Conservation (phyloP, 148 eudicot species). For the Spergularia bocconei region DNA sequence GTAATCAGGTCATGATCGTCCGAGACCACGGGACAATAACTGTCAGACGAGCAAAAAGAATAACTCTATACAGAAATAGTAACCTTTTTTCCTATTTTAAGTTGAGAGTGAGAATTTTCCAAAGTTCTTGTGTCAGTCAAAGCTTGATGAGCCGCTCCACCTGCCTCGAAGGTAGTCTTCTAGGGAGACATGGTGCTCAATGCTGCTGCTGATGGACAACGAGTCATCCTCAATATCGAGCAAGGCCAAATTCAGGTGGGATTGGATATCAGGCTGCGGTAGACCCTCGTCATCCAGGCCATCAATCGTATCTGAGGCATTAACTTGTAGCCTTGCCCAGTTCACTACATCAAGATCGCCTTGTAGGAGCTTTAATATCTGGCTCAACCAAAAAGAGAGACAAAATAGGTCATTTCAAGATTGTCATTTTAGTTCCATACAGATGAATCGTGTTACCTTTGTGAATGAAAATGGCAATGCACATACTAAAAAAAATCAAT, state of each 20-base stretch:
- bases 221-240: constrained; percentile 81
- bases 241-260: constrained; percentile 80
- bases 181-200: constrained; percentile 64
- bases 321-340: constrained; percentile 71
- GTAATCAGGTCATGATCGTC: background rate
- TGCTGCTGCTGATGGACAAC: constrained; percentile 75
- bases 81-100: constrained; percentile 1
- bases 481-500: background rate
- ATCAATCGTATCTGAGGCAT: constrained; percentile 41
- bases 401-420: background rate
- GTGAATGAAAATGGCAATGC: background rate
- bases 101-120: constrained; percentile 1
- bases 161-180: constrained; percentile 88
- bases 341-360: constrained; percentile 58
- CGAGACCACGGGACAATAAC: background rate
- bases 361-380: constrained; percentile 81
- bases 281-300: constrained; percentile 48
- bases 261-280: constrained; percentile 59
- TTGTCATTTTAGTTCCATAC: background rate
- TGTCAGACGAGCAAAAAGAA: background rate
- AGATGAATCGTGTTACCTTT: background rate
- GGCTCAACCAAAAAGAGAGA: constrained; percentile 13
- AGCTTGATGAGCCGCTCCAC: constrained; percentile 90
- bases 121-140: constrained; percentile 39
- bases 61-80: constrained; percentile 21